Conservation (phyloP, 441 rosid genomes). For the Capsella rubella region DNA sequence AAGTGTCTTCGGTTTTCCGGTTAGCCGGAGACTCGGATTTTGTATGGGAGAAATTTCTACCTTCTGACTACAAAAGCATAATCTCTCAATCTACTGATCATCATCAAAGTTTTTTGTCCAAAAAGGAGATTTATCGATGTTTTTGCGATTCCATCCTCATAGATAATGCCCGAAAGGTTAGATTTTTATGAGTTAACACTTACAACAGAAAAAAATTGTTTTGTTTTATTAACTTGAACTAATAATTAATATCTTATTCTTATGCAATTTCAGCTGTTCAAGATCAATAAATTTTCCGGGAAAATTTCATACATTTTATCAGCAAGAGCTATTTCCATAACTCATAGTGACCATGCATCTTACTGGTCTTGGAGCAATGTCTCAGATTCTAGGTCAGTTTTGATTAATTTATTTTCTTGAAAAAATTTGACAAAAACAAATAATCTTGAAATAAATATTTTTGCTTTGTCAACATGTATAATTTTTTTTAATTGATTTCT, state of each 20-base stretch:
- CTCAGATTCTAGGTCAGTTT: conserved; percentile 57
- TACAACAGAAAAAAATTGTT: no score
- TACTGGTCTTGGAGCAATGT: conserved; percentile 65
- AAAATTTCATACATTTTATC: conserved; percentile 56
- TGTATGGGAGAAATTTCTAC: conserved; percentile 58
- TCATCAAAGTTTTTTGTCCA: conserved; percentile 39
- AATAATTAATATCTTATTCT: background rate
- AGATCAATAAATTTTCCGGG: conserved; percentile 61
- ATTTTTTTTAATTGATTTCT: no score
- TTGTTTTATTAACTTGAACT: no score
- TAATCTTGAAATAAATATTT: background rate
- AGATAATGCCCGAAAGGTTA: conserved; percentile 64
- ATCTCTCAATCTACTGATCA: conserved; percentile 36
- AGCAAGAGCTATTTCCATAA: conserved; percentile 67
- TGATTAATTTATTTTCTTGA: background rate
- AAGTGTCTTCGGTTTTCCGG: conserved; percentile 48
- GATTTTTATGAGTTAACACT: background rate
- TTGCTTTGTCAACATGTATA: background rate
- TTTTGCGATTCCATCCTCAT: conserved; percentile 59
- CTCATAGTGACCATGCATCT: conserved; percentile 52
- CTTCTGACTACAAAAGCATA: conserved; percentile 36
- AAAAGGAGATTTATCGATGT: conserved; percentile 48
- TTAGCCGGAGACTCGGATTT: conserved; percentile 52
- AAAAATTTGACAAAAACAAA: no score
- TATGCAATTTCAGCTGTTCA: conserved; percentile 54